Evolutionary conservation across 495 filamentous ascomycete species (phyloP).

Genomic region (Amorphotheca resinae): DNA sequence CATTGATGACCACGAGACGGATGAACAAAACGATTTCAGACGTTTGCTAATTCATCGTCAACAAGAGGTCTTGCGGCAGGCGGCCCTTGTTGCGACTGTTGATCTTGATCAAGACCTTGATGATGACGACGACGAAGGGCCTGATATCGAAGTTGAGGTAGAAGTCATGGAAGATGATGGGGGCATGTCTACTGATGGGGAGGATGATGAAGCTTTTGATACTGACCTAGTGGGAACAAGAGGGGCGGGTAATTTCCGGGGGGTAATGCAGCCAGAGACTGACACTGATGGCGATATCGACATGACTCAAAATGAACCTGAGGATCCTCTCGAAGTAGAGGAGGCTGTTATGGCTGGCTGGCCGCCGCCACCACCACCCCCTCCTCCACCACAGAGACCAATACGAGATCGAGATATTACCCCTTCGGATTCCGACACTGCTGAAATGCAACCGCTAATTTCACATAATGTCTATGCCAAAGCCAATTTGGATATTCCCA

Average conservation of each 20-base stretch:
- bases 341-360: conserved; percentile 62
- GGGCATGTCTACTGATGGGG: conserved; percentile 26
- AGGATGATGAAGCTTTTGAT: conserved; percentile 36
- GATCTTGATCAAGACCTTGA: conserved; percentile 34
- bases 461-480: conserved; percentile 40
- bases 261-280: conserved; percentile 19
- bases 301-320: conserved; percentile 29
- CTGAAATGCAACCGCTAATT: conserved; percentile 39
- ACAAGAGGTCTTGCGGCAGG: conserved; percentile 8
- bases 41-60: conserved; percentile 20
- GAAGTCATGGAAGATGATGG: conserved; percentile 30
- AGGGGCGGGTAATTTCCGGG: conserved; percentile 19
- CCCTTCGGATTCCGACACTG: conserved; percentile 46
- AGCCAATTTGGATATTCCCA: conserved; percentile 42
- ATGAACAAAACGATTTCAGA: conserved; percentile 20
- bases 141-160: conserved; percentile 23
- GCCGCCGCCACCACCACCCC: conserved; percentile 47
- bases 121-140: conserved; percentile 18
- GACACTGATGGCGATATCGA: conserved; percentile 48
- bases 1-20: conserved; percentile 74
- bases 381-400: conserved; percentile 27
- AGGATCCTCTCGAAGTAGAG: conserved; percentile 38
- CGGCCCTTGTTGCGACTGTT: conserved; percentile 26
- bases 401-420: conserved; percentile 40
- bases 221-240: conserved; percentile 15